Conservation (phyloP, 345 rosid genomes). For the Camelina laxa region DNA sequence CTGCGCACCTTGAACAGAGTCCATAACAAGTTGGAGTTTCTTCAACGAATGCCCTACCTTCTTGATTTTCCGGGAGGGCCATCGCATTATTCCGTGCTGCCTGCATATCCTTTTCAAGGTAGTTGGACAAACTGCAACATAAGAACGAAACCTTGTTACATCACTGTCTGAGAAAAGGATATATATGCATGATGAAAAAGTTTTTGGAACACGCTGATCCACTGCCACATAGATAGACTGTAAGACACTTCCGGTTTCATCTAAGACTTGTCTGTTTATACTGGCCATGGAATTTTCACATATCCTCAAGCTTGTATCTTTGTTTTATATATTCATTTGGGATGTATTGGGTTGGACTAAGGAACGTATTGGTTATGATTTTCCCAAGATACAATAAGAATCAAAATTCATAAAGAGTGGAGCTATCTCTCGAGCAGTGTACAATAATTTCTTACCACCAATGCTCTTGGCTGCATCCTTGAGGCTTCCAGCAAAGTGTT, state of each 20-base stretch:
- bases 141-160: slow-evolving; percentile 35
- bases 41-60: slow-evolving; percentile 89
- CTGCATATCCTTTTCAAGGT: slow-evolving; percentile 97
- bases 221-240: slow-evolving; percentile 2
- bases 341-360: slow-evolving; percentile 1
- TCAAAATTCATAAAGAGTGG: slow-evolving; percentile 15
- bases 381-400: slow-evolving; percentile 21
- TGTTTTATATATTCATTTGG: slow-evolving; percentile 7
- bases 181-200: background rate
- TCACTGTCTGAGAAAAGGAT: slow-evolving; percentile 23
- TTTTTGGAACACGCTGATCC: background rate
- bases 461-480: slow-evolving; percentile 95
- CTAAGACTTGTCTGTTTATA: background rate
- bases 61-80: slow-evolving; percentile 98
- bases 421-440: slow-evolving; percentile 29
- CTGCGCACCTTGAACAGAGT: slow-evolving; percentile 91
- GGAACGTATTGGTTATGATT: slow-evolving; percentile 20
- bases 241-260: background rate
- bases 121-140: slow-evolving; percentile 90
- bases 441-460: slow-evolving; percentile 67
- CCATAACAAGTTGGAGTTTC: slow-evolving; percentile 90
- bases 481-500: slow-evolving; percentile 93
- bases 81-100: slow-evolving; percentile 84
- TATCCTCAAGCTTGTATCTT: background rate
- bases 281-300: background rate